A percentile compares a stretch with the other conserved stretches of the same genome.
These are phyloP conservation scores for Spiromastix sp. DNA, from an alignment of 2,329 filamentous ascomycete species.

Conservation along the genomic window DNA sequence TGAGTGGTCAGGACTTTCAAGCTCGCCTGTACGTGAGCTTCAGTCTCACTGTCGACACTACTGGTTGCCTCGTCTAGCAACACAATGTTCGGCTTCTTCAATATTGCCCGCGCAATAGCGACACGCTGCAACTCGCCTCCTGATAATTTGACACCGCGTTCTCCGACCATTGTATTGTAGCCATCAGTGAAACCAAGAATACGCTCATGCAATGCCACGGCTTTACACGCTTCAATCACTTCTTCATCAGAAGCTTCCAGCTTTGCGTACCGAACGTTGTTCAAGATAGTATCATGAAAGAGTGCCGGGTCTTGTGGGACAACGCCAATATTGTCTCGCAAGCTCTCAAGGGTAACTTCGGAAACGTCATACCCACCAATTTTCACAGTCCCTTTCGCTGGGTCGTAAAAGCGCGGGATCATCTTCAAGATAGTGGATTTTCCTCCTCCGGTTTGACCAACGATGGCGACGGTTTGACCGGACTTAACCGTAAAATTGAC, in stretches of 20 bases:
- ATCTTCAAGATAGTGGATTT: conserved; percentile 48
- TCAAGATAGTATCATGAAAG: conserved; percentile 54
- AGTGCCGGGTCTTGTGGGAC: conserved; percentile 56
- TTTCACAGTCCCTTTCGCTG: conserved; percentile 35
- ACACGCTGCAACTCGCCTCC: conserved; percentile 44
- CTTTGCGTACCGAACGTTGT: conserved; percentile 55
- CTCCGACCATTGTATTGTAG: conserved; percentile 40
- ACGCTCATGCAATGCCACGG: conserved; percentile 55
- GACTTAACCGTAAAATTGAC: conserved; percentile 38
- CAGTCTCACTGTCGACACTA: conserved; percentile 37
- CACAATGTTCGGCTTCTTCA: conserved; percentile 34
- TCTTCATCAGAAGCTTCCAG: conserved; percentile 52
- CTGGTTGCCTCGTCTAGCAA: conserved; percentile 45
- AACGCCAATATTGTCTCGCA: conserved; percentile 50
- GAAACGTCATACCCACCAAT: conserved; percentile 50
- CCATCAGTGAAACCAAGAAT: conserved; percentile 48
- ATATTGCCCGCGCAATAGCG: conserved; percentile 37
- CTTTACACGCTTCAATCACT: conserved; percentile 49
- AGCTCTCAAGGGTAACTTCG: conserved; percentile 45
- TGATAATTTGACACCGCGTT: conserved; percentile 39
- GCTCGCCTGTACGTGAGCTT: conserved; percentile 37
- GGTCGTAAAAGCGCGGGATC: conserved; percentile 46
- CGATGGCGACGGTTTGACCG: conserved; percentile 44
- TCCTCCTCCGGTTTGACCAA: conserved; percentile 50
- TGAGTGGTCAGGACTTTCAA: conserved; percentile 36